Evolutionary conservation across 164 flowering plant genomes (phyloP).

Genomic region (Hamamelis virginiana): DNA sequence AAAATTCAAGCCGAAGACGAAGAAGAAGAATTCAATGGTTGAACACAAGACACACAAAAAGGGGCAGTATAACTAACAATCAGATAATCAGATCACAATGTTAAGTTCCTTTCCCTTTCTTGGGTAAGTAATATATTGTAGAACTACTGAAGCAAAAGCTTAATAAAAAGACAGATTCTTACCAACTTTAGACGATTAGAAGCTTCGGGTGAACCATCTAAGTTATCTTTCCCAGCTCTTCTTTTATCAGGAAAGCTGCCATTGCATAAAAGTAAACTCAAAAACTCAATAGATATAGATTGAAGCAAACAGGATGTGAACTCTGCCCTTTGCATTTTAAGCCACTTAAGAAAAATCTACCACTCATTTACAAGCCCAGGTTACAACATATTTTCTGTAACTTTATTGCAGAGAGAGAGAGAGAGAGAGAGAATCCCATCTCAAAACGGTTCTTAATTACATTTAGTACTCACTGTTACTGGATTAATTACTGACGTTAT

Average conservation of each 20-base stretch:
- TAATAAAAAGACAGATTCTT: constrained; percentile 7
- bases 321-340: background rate
- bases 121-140: background rate
- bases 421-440: constrained; percentile 7
- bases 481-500: constrained; percentile 7
- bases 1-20: background rate
- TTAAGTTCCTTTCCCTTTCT: background rate
- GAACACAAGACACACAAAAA: background rate
- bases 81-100: background rate
- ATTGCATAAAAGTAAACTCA: constrained; percentile 16
- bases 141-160: background rate
- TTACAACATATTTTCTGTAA: background rate
- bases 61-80: background rate
- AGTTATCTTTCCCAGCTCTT: constrained; percentile 27
- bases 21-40: background rate
- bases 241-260: constrained; percentile 56
- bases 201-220: constrained; percentile 26
- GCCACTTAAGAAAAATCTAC: background rate
- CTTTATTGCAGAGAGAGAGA: constrained; percentile 1
- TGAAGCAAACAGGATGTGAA: constrained; percentile 5
- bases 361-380: background rate
- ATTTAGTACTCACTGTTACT: background rate
- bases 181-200: constrained; percentile 47
- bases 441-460: constrained; percentile 7
- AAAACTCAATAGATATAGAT: constrained; percentile 10